A percentile compares a stretch with the other conserved stretches of the same genome.
These are phyloP conservation scores for Phialophora macrospora DNA, from an alignment of 2,329 filamentous ascomycete species.

Conservation along the genomic window DNA sequence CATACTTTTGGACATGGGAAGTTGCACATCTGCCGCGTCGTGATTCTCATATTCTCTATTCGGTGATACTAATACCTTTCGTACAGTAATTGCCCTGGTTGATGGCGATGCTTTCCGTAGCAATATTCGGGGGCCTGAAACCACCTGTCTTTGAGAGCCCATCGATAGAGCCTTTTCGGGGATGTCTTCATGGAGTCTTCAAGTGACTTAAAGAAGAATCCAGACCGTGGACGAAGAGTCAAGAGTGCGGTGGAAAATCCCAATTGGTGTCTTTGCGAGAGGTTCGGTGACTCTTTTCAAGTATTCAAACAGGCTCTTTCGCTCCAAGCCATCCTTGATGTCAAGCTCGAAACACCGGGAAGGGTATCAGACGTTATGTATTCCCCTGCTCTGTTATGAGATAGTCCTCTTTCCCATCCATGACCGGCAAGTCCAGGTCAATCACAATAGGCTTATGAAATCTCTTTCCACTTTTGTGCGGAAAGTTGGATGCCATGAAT, in stretches of 20 bases:
- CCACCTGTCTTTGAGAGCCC: background rate
- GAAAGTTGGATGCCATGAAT: constrained; percentile 70
- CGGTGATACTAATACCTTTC: background rate
- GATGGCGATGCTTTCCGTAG: background rate
- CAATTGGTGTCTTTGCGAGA: background rate
- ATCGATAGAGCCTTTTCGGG: background rate
- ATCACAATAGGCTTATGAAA: constrained; percentile 85
- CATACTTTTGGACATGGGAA: background rate
- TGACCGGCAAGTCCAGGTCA: constrained; percentile 72
- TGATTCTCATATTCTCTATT: background rate
- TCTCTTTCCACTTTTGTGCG: constrained; percentile 63
- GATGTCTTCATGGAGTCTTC: background rate
- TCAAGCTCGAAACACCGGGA: background rate
- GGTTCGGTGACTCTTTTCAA: background rate
- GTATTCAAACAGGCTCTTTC: background rate
- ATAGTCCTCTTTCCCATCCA: constrained; percentile 4
- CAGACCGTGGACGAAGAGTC: background rate
- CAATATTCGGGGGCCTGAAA: background rate
- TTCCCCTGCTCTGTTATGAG: background rate
- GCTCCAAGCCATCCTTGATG: background rate
- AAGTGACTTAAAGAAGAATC: background rate
- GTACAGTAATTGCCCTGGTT: background rate
- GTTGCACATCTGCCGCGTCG: background rate
- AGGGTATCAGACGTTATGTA: background rate
- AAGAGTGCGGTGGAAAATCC: background rate